phyloP scores from a whole-genome alignment of 169 alveolate genomes.

The Theileria orientalis region DNA sequence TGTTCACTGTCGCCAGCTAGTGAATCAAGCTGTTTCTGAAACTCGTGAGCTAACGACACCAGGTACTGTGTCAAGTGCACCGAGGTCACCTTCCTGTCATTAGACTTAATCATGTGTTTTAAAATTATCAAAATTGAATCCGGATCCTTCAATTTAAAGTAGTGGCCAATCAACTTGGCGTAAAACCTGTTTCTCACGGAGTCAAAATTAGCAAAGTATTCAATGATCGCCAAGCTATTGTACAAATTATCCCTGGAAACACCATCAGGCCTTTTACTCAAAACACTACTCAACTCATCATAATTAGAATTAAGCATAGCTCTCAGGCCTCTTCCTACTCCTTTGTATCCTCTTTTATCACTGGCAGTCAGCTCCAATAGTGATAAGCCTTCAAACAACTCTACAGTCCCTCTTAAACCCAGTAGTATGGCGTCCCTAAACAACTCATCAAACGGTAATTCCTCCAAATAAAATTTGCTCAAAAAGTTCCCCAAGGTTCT shows the following conservation, averaged over 20 bases:
- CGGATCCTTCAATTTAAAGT: not conserved
- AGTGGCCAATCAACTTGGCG: not conserved
- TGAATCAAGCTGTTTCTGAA: not conserved
- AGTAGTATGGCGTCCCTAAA: not conserved
- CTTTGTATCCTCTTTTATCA: not conserved
- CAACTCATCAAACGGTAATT: constrained; percentile 5
- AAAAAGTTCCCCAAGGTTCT: not conserved
- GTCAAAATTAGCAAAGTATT: not conserved
- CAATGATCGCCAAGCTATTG: not conserved
- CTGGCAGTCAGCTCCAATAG: not conserved
- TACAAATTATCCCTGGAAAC: not conserved
- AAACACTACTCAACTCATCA: no score
- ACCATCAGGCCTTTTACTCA: no score
- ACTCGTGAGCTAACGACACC: not conserved
- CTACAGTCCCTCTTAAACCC: not conserved
- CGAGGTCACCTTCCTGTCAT: not conserved
- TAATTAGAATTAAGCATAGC: no score
- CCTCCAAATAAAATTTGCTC: not conserved
- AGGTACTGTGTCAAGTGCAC: not conserved
- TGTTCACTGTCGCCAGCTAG: not conserved
- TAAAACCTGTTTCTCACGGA: not conserved
- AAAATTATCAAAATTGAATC: not conserved
- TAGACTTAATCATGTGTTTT: not conserved
- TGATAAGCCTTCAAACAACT: constrained; percentile 3
- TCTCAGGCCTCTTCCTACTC: not conserved